Evolutionary conservation across 1,139 yeast genomes (phyloP).

Genomic region (Geotrichum macrosporum): DNA sequence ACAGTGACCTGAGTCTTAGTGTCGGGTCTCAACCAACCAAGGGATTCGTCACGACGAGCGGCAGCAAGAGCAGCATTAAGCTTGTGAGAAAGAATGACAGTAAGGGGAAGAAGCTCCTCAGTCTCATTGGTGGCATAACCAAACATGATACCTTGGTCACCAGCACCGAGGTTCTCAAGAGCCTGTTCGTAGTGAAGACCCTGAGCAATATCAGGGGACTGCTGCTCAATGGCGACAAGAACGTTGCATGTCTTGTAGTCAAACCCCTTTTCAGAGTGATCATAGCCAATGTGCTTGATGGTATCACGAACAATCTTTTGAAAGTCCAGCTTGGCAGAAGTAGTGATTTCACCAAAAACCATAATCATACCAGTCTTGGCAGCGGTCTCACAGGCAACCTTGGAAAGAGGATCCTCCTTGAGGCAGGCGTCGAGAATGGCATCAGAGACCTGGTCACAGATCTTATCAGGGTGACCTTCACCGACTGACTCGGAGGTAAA

Average conservation of each 20-base stretch:
- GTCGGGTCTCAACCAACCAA: conserved; percentile 98
- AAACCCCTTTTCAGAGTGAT: conserved; percentile 91
- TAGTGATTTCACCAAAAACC: conserved; percentile 99
- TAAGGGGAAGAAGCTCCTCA: conserved; percentile 93
- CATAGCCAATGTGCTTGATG: conserved; percentile 97
- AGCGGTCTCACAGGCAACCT: conserved; percentile 99
- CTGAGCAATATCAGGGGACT: conserved; percentile 98
- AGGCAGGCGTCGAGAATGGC: conserved; percentile 98
- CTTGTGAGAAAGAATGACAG: conserved; percentile 90
- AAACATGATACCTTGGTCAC: conserved; percentile 99
- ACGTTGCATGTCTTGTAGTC: conserved; percentile 99
- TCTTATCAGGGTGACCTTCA: conserved; percentile 99
- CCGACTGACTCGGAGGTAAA: conserved; percentile 96
- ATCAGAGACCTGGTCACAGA: conserved; percentile 98
- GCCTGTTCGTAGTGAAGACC: conserved; percentile 98
- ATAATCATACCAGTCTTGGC: conserved; percentile 98
- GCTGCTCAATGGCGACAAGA: conserved; percentile 98
- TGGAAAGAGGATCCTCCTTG: conserved; percentile 91
- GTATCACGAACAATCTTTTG: conserved; percentile 98
- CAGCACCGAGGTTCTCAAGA: conserved; percentile 97
- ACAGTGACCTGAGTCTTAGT: conserved; percentile 99
- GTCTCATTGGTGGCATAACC: conserved; percentile 99
- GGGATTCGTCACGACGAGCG: conserved; percentile 93
- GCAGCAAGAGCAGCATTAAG: conserved; percentile 94
- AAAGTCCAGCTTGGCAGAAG: conserved; percentile 91